Base-by-base conservation (phyloP, 2,329 filamentous ascomycete genomes). In the Hawksworthiomyces lignivorus region DNA sequence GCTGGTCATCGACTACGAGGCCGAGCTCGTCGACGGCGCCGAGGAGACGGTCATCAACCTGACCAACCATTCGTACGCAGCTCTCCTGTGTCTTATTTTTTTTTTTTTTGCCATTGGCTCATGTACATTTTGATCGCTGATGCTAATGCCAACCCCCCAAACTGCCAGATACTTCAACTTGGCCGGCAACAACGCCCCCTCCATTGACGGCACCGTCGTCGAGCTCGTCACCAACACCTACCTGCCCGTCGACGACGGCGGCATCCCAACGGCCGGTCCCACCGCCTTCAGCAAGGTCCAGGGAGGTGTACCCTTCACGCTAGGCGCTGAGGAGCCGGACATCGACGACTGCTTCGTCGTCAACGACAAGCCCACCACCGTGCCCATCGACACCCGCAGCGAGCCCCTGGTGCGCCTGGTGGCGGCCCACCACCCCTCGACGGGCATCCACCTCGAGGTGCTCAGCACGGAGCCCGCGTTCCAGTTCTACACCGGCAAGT, bases 401-500 rank as follows among this genome's bases (percentile, higher is more conserved):
- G 51, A 65, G 43, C 75, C 84, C 1, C 69, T 95, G 29, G 72
- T 69, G 44, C 78, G 75, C 45, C 76, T 90, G 34, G 77, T 86
- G 34, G 68, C 75, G 19, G 84, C 92, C 45, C 75, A 75, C 61
- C 87, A 96, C 61, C 77, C 87, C 6, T 70, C 69, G 37, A 83
- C 80, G 21, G 77, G 79, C 48, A 72, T 96, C 51, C 83, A 94
- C 59, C 77, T 97, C 37, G 86, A 96, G 62, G 83, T 95, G 6
- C 70, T 80, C 55, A 92, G 86, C 68, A 97, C 90, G 0, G 90
- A 97, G 69, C 92, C 92, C 0, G 86, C 87, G 0, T 97, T 96
- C 71, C 90, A 97, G 62, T 94, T 96, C 67, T 97, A 97, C 65
- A 94, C 88, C 0, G 92, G 90, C 50, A 82, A 85, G 57, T 82